phyloP scores from a whole-genome alignment of 2,329 filamentous ascomycete species.

The Dryadomyces quercivorus region DNA sequence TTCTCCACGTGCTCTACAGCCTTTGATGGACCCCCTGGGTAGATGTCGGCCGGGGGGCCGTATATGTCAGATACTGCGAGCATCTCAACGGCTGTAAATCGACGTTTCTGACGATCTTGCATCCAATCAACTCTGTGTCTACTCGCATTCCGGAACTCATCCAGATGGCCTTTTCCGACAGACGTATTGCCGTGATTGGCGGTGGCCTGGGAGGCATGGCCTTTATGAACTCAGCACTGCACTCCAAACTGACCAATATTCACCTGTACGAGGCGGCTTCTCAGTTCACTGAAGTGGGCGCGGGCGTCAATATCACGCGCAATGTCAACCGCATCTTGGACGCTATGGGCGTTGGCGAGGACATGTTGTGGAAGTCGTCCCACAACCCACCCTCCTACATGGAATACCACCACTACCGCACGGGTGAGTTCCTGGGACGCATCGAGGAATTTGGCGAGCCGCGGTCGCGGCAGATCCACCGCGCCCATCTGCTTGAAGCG shows the following conservation, averaged over 20 bases:
- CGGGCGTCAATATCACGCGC: slow-evolving; percentile 22
- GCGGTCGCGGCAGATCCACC: slow-evolving; percentile 10
- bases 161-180: slow-evolving; percentile 7
- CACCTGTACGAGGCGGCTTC: slow-evolving; percentile 23
- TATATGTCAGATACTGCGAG: neutral
- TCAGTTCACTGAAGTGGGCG: slow-evolving; percentile 22
- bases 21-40: neutral
- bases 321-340: slow-evolving; percentile 22
- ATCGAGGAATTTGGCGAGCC: slow-evolving; percentile 11
- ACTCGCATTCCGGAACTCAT: no score
- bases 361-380: slow-evolving; percentile 9
- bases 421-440: slow-evolving; percentile 12
- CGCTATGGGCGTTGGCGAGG: slow-evolving; percentile 20
- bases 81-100: no score
- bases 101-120: no score
- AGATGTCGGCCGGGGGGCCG: no score
- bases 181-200: slow-evolving; percentile 23
- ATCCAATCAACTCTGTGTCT: no score
- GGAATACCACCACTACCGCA: slow-evolving; percentile 22
- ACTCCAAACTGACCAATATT: slow-evolving; percentile 17
- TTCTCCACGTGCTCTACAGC: neutral
- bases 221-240: slow-evolving; percentile 22
- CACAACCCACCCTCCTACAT: slow-evolving; percentile 9
- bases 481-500: slow-evolving; percentile 9
- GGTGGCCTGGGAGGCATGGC: slow-evolving; percentile 27